Evolutionary conservation across 2,329 filamentous ascomycete species (phyloP).

Genomic region (Fusarium compactum): DNA sequence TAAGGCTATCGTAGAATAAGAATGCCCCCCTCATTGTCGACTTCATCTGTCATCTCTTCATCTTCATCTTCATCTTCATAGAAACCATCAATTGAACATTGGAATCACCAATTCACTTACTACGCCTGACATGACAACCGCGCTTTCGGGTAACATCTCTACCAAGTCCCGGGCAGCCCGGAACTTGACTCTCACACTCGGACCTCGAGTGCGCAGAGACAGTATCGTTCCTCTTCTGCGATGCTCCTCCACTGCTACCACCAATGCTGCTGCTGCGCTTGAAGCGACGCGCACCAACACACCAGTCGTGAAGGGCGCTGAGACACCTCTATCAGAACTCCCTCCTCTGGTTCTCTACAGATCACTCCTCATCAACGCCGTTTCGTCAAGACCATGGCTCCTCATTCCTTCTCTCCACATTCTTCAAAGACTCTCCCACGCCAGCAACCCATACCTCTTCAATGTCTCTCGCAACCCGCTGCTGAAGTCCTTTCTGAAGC

Average conservation of each 20-base stretch:
- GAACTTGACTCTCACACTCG: constrained; percentile 20
- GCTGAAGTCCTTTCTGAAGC: constrained; percentile 60
- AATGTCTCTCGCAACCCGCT: constrained; percentile 64
- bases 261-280: constrained; percentile 19
- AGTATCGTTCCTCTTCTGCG: constrained; percentile 12
- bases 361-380: constrained; percentile 58
- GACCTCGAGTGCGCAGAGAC: constrained; percentile 4
- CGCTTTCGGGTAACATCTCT: constrained; percentile 23
- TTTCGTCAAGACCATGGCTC: constrained; percentile 60
- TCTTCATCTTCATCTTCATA: not conserved
- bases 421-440: constrained; percentile 51
- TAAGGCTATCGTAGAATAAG: constrained; percentile 22
- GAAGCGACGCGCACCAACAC: constrained; percentile 28
- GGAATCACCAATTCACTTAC: not conserved
- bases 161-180: constrained; percentile 26
- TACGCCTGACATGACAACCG: constrained; percentile 29
- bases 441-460: constrained; percentile 53
- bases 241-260: constrained; percentile 7
- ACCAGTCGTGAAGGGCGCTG: not conserved
- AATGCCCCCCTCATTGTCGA: not conserved
- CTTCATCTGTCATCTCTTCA: not conserved
- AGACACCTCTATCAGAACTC: constrained; percentile 47
- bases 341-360: constrained; percentile 53
- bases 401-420: constrained; percentile 55
- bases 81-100: not conserved